These are phyloP conservation scores for Candida patagonica DNA, from an alignment of 805 yeast species.

Conservation along the genomic window DNA sequence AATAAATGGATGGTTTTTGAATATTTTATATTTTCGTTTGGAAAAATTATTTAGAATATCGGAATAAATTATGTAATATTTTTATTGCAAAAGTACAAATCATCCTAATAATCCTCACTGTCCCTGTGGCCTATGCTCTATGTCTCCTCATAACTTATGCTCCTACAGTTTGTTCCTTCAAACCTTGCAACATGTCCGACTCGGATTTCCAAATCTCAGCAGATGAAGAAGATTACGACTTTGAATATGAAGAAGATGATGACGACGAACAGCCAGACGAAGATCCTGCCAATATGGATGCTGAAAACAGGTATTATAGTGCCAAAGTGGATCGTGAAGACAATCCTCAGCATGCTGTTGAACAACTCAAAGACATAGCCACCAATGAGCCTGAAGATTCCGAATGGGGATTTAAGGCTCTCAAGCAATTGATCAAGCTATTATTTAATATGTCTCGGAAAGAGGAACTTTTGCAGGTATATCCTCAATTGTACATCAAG, in stretches of 20 bases:
- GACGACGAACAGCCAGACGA: conserved; percentile 21
- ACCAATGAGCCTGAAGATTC: conserved; percentile 15
- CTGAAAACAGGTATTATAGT: conserved; percentile 29
- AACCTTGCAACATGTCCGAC: conserved; percentile 1
- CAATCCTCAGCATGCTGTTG: conserved; percentile 26
- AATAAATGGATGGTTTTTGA: too few species aligned
- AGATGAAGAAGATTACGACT: conserved; percentile 31
- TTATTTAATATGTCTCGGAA: conserved; percentile 14
- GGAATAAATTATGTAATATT: neutral
- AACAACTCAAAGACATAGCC: conserved; percentile 22
- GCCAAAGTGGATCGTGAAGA: conserved; percentile 29
- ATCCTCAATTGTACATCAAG: conserved; percentile 17
- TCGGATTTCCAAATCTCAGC: conserved; percentile 31
- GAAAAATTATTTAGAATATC: neutral
- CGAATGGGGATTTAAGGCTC: conserved; percentile 27
- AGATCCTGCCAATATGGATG: conserved; percentile 13
- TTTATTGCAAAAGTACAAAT: neutral
- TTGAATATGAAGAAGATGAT: conserved; percentile 31
- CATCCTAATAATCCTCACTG: neutral
- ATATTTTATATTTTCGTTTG: neutral
- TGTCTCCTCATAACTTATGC: too few species aligned
- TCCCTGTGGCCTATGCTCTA: too few species aligned
- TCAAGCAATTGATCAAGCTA: conserved; percentile 30
- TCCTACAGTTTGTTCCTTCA: too few species aligned
- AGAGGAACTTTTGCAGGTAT: conserved; percentile 17